These are phyloP conservation scores for Arctostaphylos glauca DNA, from an alignment of 148 eudicot genomes.

Conservation along the genomic window DNA sequence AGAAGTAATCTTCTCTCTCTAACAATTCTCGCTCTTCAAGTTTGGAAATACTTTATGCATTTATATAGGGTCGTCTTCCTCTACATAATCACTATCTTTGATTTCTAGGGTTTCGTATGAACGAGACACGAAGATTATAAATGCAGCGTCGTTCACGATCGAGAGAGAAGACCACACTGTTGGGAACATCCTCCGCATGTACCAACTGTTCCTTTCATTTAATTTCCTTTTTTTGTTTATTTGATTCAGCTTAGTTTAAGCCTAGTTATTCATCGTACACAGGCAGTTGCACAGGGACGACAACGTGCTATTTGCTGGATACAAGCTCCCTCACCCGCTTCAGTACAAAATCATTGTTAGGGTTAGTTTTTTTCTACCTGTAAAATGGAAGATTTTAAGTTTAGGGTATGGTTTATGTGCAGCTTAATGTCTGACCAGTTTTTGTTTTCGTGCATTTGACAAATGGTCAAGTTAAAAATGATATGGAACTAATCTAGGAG, in stretches of 20 bases:
- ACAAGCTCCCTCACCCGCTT: conserved; percentile 98
- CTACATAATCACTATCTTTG: neutral
- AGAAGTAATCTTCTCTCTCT: conserved; percentile 45
- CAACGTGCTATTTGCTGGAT: conserved; percentile 89
- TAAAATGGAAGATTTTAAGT: neutral
- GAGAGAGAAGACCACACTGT: conserved; percentile 96
- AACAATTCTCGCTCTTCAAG: neutral
- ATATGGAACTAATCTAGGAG: conserved; percentile 5
- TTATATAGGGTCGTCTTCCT: neutral
- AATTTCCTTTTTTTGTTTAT: neutral
- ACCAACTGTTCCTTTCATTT: neutral
- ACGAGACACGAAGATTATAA: conserved; percentile 93
- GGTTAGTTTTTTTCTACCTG: conserved; percentile 42
- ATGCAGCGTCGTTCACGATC: conserved; percentile 91
- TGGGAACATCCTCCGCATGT: conserved; percentile 97
- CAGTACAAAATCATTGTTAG: conserved; percentile 93
- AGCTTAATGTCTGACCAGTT: neutral
- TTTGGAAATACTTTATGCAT: neutral
- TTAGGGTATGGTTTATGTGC: neutral
- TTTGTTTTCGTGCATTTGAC: neutral
- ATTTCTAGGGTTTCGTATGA: conserved; percentile 82
- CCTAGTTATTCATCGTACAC: conserved; percentile 16
- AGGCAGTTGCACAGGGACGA: conserved; percentile 96
- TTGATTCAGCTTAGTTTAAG: neutral
- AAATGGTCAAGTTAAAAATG: neutral